phyloP scores from a whole-genome alignment of 306 rosid genomes.

The Betula pendula region DNA sequence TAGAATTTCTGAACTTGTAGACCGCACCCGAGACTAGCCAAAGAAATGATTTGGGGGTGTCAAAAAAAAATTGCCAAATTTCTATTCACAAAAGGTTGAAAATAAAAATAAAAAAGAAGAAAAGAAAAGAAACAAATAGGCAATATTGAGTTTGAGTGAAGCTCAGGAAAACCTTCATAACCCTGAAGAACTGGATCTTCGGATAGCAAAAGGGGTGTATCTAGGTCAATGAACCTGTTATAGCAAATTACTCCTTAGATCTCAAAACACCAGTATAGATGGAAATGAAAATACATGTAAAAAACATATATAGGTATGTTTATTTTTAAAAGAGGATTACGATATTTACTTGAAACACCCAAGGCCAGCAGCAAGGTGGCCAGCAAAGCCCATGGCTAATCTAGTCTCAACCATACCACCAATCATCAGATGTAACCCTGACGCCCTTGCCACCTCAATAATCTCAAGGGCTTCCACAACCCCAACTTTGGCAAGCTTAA shows the following conservation, averaged over 20 bases:
- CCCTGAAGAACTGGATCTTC: slow-evolving; percentile 89
- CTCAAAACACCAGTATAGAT: not conserved
- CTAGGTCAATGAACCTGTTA: slow-evolving; percentile 76
- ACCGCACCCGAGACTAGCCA: slow-evolving; percentile 69
- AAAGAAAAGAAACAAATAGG: not conserved
- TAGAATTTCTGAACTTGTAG: slow-evolving; percentile 66
- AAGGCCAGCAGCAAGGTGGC: slow-evolving; percentile 89
- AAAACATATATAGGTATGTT: not conserved
- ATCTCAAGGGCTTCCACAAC: slow-evolving; percentile 81
- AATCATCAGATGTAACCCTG: slow-evolving; percentile 72
- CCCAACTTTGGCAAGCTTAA: slow-evolving; percentile 88
- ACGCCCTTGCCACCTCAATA: slow-evolving; percentile 59
- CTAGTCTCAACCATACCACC: slow-evolving; percentile 97
- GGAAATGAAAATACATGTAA: not conserved
- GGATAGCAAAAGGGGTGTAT: slow-evolving; percentile 72
- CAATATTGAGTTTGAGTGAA: not conserved
- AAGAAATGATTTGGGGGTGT: slow-evolving; percentile 10
- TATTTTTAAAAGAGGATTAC: not conserved
- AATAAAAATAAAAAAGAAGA: not conserved
- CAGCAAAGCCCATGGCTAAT: slow-evolving; percentile 90
- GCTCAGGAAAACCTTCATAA: slow-evolving; percentile 61
- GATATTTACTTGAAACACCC: slow-evolving; percentile 71
- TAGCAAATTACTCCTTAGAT: not conserved
- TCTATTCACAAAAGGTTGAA: not conserved
- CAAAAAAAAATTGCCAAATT: not conserved